Base-by-base conservation (phyloP, 176 grass and related monocot species). In the Zizania latifolia region DNA sequence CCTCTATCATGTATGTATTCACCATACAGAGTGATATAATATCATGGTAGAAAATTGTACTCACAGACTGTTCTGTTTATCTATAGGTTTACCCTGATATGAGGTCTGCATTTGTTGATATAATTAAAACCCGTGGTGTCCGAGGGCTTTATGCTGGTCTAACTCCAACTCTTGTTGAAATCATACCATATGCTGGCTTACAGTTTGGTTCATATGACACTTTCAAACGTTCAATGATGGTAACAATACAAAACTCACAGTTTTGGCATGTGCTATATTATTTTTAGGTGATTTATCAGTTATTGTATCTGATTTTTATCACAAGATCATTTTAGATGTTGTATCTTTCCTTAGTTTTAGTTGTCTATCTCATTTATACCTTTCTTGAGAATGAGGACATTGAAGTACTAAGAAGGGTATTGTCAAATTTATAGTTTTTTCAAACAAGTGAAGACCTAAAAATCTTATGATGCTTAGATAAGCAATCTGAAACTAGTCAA, bases 141-240 rank as follows among this genome's bases (percentile, higher is more conserved):
- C 89, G 23, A 80, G 95, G 95, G 59, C 80, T 98, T 72, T 98
- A 98, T 88, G 82, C 89, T 22, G 91, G 91, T 71, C 64, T 98
- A 59, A 77, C 84, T 14, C 91, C 91, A 65, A 98, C 95, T 34
- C 75, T 98, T 12, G 89, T 94, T 81, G 95, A 98, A 81, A 98
- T 92, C 56, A 85, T 98, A 90, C 95, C 95, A 82, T 98, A 98
- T 78, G 95, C 95, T 35, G 91, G 91, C 41, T 69, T 98, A 78
- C 95, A 98, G 57, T 92, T 98, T 76, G 95, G 95, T 62, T 92
- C 95, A 71, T 98, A 94, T 17, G 95, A 98, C 68, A 92, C 89
- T 51, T 98, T 94, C 86, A 98, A 98, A 76, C 86, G 89, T 48
- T 94, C 84, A 4, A 92, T 98, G 89, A 94, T 98, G 89, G 95